These are phyloP conservation scores for Decorospora gaudefroyi DNA, from an alignment of 2,329 filamentous ascomycete species.

Conservation along the genomic window DNA sequence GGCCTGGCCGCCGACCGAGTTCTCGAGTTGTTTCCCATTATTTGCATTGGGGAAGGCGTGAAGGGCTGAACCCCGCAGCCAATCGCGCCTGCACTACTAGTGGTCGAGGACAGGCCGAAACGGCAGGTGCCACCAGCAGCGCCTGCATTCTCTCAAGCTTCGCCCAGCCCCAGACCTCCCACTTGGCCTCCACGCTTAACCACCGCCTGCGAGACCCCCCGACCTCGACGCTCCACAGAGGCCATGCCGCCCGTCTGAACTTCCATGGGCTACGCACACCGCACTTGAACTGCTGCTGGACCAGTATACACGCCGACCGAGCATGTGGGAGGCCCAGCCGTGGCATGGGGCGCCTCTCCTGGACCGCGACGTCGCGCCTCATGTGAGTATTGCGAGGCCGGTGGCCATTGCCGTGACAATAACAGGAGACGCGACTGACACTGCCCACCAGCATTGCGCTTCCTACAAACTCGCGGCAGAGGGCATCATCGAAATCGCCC, in stretches of 20 bases:
- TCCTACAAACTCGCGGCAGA: slow-evolving; percentile 65
- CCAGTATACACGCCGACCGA: slow-evolving; percentile 39
- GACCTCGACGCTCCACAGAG: slow-evolving; percentile 13
- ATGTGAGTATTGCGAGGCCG: slow-evolving; percentile 37
- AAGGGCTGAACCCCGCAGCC: slow-evolving; percentile 8
- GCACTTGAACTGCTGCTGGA: slow-evolving; percentile 41
- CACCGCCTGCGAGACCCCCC: slow-evolving; percentile 13
- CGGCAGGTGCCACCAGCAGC: slow-evolving; percentile 19
- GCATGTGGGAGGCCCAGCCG: slow-evolving; percentile 37
- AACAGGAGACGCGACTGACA: slow-evolving; percentile 28
- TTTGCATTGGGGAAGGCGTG: slow-evolving; percentile 6
- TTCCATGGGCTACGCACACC: slow-evolving; percentile 35
- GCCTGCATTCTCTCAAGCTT: slow-evolving; percentile 16
- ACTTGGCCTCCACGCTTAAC: slow-evolving; percentile 33
- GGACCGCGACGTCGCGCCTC: slow-evolving; percentile 36
- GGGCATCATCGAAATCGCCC: slow-evolving; percentile 60
- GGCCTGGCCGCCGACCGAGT: neutral
- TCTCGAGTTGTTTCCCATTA: neutral
- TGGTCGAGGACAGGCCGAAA: slow-evolving; percentile 8
- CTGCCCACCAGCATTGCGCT: slow-evolving; percentile 57
- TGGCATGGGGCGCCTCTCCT: slow-evolving; percentile 31
- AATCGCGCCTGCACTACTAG: slow-evolving; percentile 7
- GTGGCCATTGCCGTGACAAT: slow-evolving; percentile 7
- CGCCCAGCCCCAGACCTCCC: slow-evolving; percentile 31
- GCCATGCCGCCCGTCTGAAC: slow-evolving; percentile 30